phyloP scores from a whole-genome alignment of 2,329 filamentous ascomycete genomes.

The Tolypocladium nubicola region DNA sequence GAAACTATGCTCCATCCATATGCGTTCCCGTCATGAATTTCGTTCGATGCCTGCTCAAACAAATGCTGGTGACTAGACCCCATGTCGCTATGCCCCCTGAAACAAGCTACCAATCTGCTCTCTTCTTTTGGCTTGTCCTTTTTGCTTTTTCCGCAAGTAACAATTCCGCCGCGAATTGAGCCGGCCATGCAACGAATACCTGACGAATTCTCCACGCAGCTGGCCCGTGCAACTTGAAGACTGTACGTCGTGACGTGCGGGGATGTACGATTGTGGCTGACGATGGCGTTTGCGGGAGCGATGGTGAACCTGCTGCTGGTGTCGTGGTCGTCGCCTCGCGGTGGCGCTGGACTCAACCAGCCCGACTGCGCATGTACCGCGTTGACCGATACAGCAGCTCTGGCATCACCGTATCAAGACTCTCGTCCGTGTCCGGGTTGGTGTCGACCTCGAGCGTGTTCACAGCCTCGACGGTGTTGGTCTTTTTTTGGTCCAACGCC shows the following conservation, averaged over 20 bases:
- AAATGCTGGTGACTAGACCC: background rate
- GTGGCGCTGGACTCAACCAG: conserved; percentile 2
- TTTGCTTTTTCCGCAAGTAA: background rate
- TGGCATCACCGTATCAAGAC: conserved; percentile 25
- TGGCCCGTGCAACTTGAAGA: background rate
- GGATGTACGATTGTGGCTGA: no score
- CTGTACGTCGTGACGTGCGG: background rate
- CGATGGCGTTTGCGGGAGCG: background rate
- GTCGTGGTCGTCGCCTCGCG: background rate
- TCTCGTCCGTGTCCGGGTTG: conserved; percentile 30
- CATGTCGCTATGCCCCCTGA: background rate
- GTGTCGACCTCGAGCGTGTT: conserved; percentile 22
- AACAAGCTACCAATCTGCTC: background rate
- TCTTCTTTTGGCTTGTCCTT: background rate
- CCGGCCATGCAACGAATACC: background rate
- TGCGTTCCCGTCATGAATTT: background rate
- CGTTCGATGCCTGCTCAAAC: background rate
- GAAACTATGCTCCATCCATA: background rate
- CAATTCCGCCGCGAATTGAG: background rate
- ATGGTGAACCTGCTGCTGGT: background rate
- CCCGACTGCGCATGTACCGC: conserved; percentile 23
- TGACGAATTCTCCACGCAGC: background rate
- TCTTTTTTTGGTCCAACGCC: conserved; percentile 7
- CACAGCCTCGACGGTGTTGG: conserved; percentile 6
- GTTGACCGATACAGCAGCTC: conserved; percentile 33